Evolutionary conservation across 768 basidiomycete species (phyloP), one percentile per base, ranked within the genome.

Genomic region (Boletus pseudo-olivaceus): DNA sequence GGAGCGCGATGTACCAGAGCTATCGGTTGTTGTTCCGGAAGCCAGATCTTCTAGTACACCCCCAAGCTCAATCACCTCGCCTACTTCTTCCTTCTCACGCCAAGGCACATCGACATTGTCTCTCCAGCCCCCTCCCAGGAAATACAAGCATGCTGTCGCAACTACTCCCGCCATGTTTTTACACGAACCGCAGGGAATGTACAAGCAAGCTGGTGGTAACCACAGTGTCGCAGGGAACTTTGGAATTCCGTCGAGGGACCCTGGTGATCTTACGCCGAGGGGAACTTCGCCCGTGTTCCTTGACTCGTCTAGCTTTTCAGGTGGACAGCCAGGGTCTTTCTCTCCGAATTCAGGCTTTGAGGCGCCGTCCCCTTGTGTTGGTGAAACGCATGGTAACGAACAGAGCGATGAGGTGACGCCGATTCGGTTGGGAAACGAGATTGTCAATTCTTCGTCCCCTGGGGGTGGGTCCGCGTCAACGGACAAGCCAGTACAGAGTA

Each of bases 71-170:
- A 49, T 32, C 41, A 50, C 57, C n/a, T 46, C 54, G 0, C 54
- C 58, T 17, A 46, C 40, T 10, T 54, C 66, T 64, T 40, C 68
- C 63, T 11, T 62, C 68, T 51, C 71, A 61, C 53, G 72, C 62
- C 30, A 69, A 67, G 44, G 74, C 58, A 1, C 70, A 61, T 47
- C 57, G 39, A 48, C 66, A 0, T 54, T 72, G 34, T 72, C 71
- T 30, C 63, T 72, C n/a, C 72, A 69, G 1, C 71, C 71, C 17
- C 71, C 71, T 46, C 71, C 71, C 7, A 57, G 65, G 57, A 70
- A 62, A 56, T 46, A 29, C 49, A 70, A 74, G 40, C 49, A 62
- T 23, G 48, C 40, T 34, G 15, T 47, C 20, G 10, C 64, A 4
- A 6, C 40, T 23, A 8, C 17, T 49, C 51, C 55, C 3, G 12